Base-by-base conservation (phyloP, 768 basidiomycete genomes). In the Strobilomyces dryophilus region DNA sequence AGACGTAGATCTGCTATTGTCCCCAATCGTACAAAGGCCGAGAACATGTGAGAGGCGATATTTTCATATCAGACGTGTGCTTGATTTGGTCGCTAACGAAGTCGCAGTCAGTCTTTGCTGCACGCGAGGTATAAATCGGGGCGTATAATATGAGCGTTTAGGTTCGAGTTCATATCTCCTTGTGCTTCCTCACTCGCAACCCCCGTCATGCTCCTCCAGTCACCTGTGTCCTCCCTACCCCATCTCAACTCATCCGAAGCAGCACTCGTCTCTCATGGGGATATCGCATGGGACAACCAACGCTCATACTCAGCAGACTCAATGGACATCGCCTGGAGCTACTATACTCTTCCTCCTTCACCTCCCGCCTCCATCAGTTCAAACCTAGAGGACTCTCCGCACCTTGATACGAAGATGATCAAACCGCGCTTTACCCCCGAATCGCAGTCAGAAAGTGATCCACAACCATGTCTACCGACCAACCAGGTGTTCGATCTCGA, bases 401-500 rank as follows among this genome's bases (percentile, higher is more conserved):
- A 71, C 39, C 77, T 74, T 34, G 51, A 75, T 6, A n/a, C 67
- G 14, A 72, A 71, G 45, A 73, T 79, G 62, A 79, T 84, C 73
- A 79, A 76, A 66, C 74, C 77, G 54, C 76, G 75, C 56, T 70
- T 73, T 62, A 73, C 73, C 55, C 75, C 79, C 5, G 80, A 80
- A 56, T 56, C 67, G 11, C 57, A 50, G 26, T 68, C 73, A 17
- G 78, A 80, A 21, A 64, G 72, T 51, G 76, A 79, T 49, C 77
- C 75, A 54, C 69, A 72, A 51, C 71, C 80, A 39, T 89, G 85
- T 63, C 67, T 89, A 14, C 79, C 87, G 32, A 89, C 87, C 15
- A 80, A 81, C 66, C 83, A 89, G 71, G 75, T 89, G 61, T 89
- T 89, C 68, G 85, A 87, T 67, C 70, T 76, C 4, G 68, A 74